Conservation (phyloP, 73 alveolate genomes). For the Durusdinium trenchii region DNA sequence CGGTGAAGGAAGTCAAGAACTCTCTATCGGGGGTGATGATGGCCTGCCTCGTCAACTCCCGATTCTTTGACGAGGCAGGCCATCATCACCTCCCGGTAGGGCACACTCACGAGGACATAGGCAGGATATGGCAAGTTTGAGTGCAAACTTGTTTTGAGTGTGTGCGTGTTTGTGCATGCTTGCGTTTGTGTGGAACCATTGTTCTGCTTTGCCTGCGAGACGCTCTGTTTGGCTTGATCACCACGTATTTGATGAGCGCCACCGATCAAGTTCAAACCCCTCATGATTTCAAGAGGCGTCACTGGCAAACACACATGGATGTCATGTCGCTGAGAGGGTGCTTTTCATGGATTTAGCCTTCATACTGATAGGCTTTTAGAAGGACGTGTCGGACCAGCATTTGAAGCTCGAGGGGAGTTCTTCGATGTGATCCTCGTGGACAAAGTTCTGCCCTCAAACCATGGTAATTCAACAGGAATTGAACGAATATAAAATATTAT, state of each 20-base stretch:
- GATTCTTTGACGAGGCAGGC: neutral
- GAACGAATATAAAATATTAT: neutral
- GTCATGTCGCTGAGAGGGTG: neutral
- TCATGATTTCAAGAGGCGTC: neutral
- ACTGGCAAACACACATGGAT: neutral
- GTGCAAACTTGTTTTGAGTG: neutral
- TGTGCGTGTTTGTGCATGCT: neutral
- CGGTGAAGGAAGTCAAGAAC: constrained; percentile 34
- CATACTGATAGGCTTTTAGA: neutral
- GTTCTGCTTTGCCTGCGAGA: neutral
- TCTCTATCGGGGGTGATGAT: neutral
- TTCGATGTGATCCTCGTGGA: constrained; percentile 15
- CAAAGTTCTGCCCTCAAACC: neutral
- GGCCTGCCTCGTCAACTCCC: neutral
- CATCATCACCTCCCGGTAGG: constrained; percentile 24
- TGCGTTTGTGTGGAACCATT: neutral
- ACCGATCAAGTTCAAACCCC: neutral
- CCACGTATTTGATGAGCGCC: neutral
- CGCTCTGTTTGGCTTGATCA: neutral
- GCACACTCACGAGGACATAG: constrained; percentile 43
- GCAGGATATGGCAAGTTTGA: neutral
- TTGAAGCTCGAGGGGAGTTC: constrained; percentile 7
- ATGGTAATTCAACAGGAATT: neutral
- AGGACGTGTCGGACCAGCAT: neutral
- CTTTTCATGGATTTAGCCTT: neutral